These are phyloP conservation scores for Aquilaria agallochum DNA, from an alignment of 441 rosid species.

Conservation along the genomic window DNA sequence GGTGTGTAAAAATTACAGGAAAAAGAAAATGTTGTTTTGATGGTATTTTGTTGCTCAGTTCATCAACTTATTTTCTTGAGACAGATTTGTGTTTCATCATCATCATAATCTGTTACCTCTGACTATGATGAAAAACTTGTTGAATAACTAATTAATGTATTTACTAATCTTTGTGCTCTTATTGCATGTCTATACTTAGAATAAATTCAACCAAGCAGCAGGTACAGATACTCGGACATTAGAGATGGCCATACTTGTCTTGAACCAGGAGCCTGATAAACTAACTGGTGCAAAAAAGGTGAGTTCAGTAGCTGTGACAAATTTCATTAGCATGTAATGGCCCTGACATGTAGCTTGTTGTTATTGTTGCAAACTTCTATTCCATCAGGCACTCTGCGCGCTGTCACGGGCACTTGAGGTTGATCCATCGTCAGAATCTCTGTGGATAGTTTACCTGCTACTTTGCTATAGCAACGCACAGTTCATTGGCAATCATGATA, in stretches of 20 bases:
- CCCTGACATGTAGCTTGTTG: slow-evolving; percentile 7
- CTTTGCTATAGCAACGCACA: slow-evolving; percentile 46
- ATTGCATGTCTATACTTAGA: slow-evolving; percentile 48
- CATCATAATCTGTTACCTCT: no score
- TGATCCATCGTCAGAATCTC: slow-evolving; percentile 70
- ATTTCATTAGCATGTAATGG: slow-evolving; percentile 9
- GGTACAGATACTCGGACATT: slow-evolving; percentile 44
- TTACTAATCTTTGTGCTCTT: slow-evolving; percentile 21
- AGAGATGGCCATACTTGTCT: slow-evolving; percentile 75
- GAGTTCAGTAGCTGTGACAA: slow-evolving; percentile 20
- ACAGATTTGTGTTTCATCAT: no score
- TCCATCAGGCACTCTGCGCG: slow-evolving; percentile 71
- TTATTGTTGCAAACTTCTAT: slow-evolving; percentile 21
- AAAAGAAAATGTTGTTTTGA: no score
- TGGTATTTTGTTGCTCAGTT: no score
- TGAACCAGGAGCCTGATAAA: slow-evolving; percentile 62
- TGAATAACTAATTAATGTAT: not conserved
- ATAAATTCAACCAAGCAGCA: slow-evolving; percentile 51
- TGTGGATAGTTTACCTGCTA: slow-evolving; percentile 82
- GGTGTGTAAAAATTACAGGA: no score
- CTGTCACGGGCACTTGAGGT: slow-evolving; percentile 80
- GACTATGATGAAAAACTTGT: no score
- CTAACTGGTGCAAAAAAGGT: slow-evolving; percentile 71
- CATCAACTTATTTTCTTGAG: no score
- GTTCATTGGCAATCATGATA: slow-evolving; percentile 55